Evolutionary conservation across 2,329 filamentous ascomycete genomes (phyloP).

Genomic region (Aspergillus niger): DNA sequence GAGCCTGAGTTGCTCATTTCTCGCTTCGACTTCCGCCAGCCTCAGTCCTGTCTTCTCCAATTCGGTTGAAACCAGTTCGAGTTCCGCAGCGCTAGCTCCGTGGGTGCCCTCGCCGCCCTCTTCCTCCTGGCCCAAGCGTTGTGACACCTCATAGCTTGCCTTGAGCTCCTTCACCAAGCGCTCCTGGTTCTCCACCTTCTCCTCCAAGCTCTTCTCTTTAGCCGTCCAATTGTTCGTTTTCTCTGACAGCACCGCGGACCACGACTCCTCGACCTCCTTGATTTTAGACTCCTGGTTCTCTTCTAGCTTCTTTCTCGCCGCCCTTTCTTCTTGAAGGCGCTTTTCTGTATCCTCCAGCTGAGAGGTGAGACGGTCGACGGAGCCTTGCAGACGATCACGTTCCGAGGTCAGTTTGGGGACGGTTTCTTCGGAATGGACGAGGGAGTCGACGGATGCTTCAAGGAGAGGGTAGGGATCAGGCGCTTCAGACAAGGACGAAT

Average conservation of each 20-base stretch:
- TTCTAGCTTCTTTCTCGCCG: constrained; percentile 72
- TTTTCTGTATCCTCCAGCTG: constrained; percentile 83
- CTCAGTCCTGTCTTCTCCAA: constrained; percentile 84
- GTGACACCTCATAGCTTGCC: constrained; percentile 94
- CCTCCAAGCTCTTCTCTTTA: constrained; percentile 86
- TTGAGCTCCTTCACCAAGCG: constrained; percentile 90
- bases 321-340: constrained; percentile 75
- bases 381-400: constrained; percentile 82
- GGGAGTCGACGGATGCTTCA: constrained; percentile 92
- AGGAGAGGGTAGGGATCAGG: constrained; percentile 95
- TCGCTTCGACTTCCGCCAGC: constrained; percentile 85
- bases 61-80: constrained; percentile 91
- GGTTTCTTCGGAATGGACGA: constrained; percentile 89
- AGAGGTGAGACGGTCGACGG: constrained; percentile 70
- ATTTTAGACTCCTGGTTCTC: constrained; percentile 75
- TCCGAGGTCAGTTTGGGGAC: constrained; percentile 86
- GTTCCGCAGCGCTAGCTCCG: constrained; percentile 79
- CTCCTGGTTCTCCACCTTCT: constrained; percentile 94
- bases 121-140: constrained; percentile 76
- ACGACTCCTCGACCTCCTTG: constrained; percentile 86
- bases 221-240: constrained; percentile 96
- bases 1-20: constrained; percentile 88
- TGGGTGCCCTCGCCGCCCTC: constrained; percentile 63
- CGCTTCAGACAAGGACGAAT: constrained; percentile 90
- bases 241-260: constrained; percentile 86